phyloP scores from a whole-genome alignment of 179 eudicot genomes.

The Camellia oleifera region DNA sequence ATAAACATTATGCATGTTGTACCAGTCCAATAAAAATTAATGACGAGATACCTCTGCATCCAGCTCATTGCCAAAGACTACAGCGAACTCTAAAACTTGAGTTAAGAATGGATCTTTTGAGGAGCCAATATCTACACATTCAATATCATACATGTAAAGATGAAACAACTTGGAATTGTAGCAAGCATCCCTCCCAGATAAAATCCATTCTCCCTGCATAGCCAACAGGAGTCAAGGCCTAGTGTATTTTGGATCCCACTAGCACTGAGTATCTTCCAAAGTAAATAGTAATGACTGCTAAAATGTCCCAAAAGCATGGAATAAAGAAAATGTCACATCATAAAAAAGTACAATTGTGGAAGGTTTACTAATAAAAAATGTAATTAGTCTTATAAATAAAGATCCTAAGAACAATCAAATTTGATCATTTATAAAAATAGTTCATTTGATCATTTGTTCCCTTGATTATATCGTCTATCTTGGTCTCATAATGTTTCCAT shows the following conservation, averaged over 20 bases:
- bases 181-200: constrained; percentile 63
- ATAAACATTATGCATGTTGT: constrained; percentile 8
- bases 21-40: constrained; percentile 6
- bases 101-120: constrained; percentile 79
- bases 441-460: too few species aligned
- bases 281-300: not conserved
- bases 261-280: not conserved
- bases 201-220: constrained; percentile 93
- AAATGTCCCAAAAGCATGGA: not conserved
- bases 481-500: too few species aligned
- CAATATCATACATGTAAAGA: constrained; percentile 75
- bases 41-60: constrained; percentile 84
- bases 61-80: constrained; percentile 93
- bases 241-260: not conserved
- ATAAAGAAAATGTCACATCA: not conserved
- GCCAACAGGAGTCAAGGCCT: constrained; percentile 19
- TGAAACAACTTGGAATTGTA: constrained; percentile 47
- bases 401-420: not conserved
- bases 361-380: not conserved
- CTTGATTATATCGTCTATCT: too few species aligned
- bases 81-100: constrained; percentile 83
- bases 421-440: too few species aligned
- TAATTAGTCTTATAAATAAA: not conserved
- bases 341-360: not conserved
- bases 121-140: constrained; percentile 72